Percentiles rank a stretch among this genome's conserved stretches.
Evolutionary conservation across 257 asterid species (phyloP).

Genomic region (Nicotiana undulata): DNA sequence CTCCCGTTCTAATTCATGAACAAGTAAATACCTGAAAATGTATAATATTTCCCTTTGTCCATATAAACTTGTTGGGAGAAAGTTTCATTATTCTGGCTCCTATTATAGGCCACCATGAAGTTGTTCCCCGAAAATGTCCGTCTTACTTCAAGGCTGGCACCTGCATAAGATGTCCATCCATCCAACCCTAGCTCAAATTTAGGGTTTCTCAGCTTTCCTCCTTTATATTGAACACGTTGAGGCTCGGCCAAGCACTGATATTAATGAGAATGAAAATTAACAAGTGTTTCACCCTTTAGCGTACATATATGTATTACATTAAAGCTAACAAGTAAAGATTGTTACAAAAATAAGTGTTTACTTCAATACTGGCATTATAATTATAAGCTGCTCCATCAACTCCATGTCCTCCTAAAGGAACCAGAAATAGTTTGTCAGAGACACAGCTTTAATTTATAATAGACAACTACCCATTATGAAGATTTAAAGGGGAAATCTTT

Average conservation of each 20-base stretch:
- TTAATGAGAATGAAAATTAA: background rate
- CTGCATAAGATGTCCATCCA: background rate
- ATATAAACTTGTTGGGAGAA: background rate
- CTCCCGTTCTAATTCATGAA: too few species aligned
- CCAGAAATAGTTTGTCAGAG: background rate
- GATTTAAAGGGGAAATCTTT: background rate
- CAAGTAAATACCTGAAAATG: conserved; percentile 2
- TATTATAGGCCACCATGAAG: conserved; percentile 1
- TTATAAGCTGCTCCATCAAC: background rate
- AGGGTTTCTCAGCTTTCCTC: background rate
- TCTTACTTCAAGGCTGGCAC: background rate
- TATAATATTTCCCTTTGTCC: background rate
- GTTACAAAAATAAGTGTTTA: background rate
- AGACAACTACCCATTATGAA: background rate
- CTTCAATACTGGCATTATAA: background rate
- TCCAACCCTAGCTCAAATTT: background rate
- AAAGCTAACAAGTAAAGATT: background rate
- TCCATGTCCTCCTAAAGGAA: background rate
- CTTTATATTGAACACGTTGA: conserved; percentile 1
- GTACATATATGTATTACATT: background rate
- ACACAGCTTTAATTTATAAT: background rate
- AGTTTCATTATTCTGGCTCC: background rate
- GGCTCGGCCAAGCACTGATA: background rate
- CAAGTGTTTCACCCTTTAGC: background rate
- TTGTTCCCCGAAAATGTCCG: background rate